Evolutionary conservation across 2,329 filamentous ascomycete species (phyloP).

Genomic region (Parafenestella ontariensis): DNA sequence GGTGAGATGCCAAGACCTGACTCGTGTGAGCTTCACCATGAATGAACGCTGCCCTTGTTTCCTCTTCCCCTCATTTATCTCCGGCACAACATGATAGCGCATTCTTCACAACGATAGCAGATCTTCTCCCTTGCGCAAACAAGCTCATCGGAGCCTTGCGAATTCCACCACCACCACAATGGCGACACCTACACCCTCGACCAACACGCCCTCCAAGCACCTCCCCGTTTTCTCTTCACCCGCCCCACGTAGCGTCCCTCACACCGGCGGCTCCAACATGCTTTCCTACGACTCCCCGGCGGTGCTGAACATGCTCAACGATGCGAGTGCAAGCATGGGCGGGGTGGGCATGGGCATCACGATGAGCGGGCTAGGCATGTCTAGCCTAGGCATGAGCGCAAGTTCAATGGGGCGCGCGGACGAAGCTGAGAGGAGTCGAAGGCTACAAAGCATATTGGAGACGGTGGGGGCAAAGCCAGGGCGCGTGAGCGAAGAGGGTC

Average conservation of each 20-base stretch:
- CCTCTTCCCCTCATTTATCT: conserved; percentile 2
- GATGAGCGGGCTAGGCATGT: conserved; percentile 52
- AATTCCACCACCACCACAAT: conserved; percentile 17
- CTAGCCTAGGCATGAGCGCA: conserved; percentile 45
- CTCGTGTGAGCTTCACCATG: conserved; percentile 21
- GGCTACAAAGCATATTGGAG: conserved; percentile 68
- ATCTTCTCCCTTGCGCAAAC: background rate
- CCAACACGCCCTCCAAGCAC: conserved; percentile 47
- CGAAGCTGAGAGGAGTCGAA: conserved; percentile 60
- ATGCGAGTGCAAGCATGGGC: conserved; percentile 48
- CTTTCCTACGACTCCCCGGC: conserved; percentile 52
- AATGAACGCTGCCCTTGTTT: background rate
- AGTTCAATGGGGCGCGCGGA: conserved; percentile 53
- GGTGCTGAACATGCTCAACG: conserved; percentile 52
- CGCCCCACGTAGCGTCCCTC: conserved; percentile 53
- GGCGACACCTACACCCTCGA: conserved; percentile 48
- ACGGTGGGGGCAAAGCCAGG: conserved; percentile 73
- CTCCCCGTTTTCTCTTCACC: conserved; percentile 49
- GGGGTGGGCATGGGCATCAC: conserved; percentile 47
- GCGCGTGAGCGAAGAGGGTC: conserved; percentile 74
- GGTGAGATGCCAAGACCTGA: conserved; percentile 31
- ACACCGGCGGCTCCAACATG: conserved; percentile 44
- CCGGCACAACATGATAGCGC: conserved; percentile 13
- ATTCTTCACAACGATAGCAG: conserved; percentile 2
- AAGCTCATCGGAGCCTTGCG: background rate